Base-by-base conservation (phyloP, 176 grass and related monocot genomes). In the Lolium perenne region DNA sequence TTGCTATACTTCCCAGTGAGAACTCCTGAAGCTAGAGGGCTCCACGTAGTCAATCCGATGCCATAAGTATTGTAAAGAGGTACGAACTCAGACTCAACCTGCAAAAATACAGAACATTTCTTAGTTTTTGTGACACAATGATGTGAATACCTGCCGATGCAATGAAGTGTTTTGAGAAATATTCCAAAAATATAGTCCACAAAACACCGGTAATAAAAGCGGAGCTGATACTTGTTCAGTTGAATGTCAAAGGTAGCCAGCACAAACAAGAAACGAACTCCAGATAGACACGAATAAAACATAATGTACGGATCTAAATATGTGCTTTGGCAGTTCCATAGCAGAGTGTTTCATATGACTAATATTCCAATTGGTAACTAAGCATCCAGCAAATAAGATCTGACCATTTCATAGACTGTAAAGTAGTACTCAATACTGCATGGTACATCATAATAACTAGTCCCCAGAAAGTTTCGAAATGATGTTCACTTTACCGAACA, bases 11-110 rank as follows among this genome's bases (percentile, higher is more conserved):
- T 99, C 38, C 97, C 97, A 54, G 90, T 93, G 38, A 99, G 94
- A 57, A 99, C 92, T 38, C 97, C 97, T 18, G 97, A 99, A 89
- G 97, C 94, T 63, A 99, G 90, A 78, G 97, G 94, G 76, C 97
- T 99, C 92, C 90, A 99, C 78, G 97, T 96, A 12, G 97, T 99
- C 80, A 99, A 90, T 46, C 97, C 97, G 38, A 96, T 62, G 66
- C 97, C 97, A 77, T 99, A 93, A 6, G 82, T 88, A 22, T 49
- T 94, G 80, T 99, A 99, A 14, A 99, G 90, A 67, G 97, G 97
- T 35, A 99, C 10, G 48, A 92, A 99, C 53, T 99, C 97, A 38
- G 91, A 93, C 76, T 99, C 94, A 70, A 96, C 96, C 96, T 95
- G 86, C 82, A 95, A 32, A 76, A 83, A 86, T 26, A 70, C 11